phyloP scores from a whole-genome alignment of 768 basidiomycete genomes.

The Russula dissimulans region DNA sequence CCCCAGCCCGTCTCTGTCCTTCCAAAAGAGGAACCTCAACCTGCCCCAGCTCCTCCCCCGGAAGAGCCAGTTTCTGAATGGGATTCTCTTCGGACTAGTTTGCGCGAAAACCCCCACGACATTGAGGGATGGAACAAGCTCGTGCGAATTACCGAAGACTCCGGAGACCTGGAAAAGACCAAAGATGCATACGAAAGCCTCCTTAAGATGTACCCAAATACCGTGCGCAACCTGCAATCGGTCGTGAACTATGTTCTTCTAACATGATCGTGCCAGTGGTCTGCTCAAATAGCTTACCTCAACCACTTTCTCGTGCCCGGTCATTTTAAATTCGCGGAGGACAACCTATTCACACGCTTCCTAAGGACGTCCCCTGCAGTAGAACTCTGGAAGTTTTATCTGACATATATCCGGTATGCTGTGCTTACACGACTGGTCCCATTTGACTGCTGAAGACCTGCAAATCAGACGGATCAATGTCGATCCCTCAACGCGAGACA shows the following conservation, averaged over 20 bases:
- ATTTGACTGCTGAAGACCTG: constrained; percentile 7
- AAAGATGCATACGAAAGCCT: constrained; percentile 76
- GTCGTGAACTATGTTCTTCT: constrained; percentile 20
- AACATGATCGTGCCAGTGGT: constrained; percentile 41
- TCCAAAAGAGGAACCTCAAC: constrained; percentile 13
- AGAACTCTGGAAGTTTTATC: constrained; percentile 87
- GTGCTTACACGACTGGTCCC: constrained; percentile 12
- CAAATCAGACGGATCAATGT: constrained; percentile 53
- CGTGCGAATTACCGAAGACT: constrained; percentile 65
- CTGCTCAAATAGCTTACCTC: constrained; percentile 79
- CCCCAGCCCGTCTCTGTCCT: constrained; percentile 1
- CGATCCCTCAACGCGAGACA: constrained; percentile 61
- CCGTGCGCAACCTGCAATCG: constrained; percentile 48
- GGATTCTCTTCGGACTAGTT: constrained; percentile 50
- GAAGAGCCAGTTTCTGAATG: constrained; percentile 48
- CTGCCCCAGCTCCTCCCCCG: constrained; percentile 17
- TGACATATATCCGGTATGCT: constrained; percentile 72
- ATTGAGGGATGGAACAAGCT: constrained; percentile 73
- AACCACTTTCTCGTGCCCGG: constrained; percentile 61
- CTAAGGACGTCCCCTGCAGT: constrained; percentile 79
- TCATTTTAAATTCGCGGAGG: constrained; percentile 70
- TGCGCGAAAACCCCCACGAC: constrained; percentile 62
- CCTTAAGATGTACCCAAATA: constrained; percentile 82
- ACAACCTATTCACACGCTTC: constrained; percentile 74
- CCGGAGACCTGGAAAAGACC: constrained; percentile 71